Conservation (phyloP, 129 eudicot species). For the Artemisia annua region DNA sequence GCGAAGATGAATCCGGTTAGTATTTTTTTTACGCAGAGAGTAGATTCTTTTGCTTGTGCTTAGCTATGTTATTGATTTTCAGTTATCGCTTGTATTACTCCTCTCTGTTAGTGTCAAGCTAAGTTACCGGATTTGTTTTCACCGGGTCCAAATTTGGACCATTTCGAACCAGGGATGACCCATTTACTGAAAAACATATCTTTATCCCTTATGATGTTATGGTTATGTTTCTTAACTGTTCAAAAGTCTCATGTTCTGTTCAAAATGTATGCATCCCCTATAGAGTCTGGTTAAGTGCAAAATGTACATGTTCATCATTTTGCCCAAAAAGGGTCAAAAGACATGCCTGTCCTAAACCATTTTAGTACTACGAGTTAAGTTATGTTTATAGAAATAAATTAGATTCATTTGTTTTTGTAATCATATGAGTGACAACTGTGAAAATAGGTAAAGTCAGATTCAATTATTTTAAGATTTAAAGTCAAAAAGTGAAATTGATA, state of each 20-base stretch:
- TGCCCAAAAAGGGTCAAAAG: neutral
- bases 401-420: neutral
- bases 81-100: conserved; percentile 12
- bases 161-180: conserved; percentile 32
- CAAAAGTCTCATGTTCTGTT: neutral
- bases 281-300: neutral
- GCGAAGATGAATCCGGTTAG: conserved; percentile 71
- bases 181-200: conserved; percentile 16
- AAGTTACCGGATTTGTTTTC: conserved; percentile 79
- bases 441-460: conserved; percentile 3
- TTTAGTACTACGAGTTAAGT: neutral
- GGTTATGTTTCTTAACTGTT: neutral
- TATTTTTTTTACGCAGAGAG: conserved; percentile 19
- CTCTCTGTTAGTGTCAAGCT: conserved; percentile 31
- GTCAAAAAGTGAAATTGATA: conserved; percentile 49
- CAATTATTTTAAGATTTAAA: conserved; percentile 28
- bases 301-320: neutral
- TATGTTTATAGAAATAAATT: neutral
- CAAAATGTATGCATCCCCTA: conserved; percentile 1
- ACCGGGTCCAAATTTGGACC: conserved; percentile 52
- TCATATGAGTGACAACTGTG: neutral
- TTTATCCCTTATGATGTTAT: conserved; percentile 19
- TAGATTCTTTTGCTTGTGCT: conserved; percentile 29
- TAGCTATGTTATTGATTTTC: conserved; percentile 6
- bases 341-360: neutral